Conservation (phyloP, 176 grass and related monocot species). For the Eleusine indica region DNA sequence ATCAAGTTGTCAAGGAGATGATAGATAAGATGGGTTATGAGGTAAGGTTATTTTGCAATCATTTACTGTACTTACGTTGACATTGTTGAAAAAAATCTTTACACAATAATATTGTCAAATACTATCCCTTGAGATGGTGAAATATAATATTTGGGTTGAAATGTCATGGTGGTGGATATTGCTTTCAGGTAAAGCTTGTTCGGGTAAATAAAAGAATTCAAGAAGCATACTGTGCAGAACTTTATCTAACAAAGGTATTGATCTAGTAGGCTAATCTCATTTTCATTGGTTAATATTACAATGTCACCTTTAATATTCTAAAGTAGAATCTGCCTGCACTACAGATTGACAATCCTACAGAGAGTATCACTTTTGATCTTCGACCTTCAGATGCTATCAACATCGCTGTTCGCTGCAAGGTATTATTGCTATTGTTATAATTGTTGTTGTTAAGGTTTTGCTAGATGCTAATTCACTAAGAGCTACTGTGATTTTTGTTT, state of each 20-base stretch:
- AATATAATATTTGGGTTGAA: not conserved
- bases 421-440: conserved; percentile 20
- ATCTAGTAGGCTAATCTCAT: conserved; percentile 7
- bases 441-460: conserved; percentile 4
- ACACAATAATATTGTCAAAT: not conserved
- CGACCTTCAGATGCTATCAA: conserved; percentile 96
- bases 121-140: conserved; percentile 6
- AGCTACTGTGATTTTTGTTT: conserved; percentile 1
- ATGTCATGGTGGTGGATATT: conserved; percentile 15
- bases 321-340: conserved; percentile 23
- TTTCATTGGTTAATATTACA: conserved; percentile 16
- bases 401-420: conserved; percentile 97
- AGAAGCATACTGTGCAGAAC: conserved; percentile 90
- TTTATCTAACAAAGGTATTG: conserved; percentile 76
- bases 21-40: conserved; percentile 86
- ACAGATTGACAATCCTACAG: conserved; percentile 71
- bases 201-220: conserved; percentile 87
- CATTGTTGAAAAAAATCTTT: not conserved
- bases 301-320: conserved; percentile 27
- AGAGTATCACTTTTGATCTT: conserved; percentile 75
- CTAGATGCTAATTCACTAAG: not conserved
- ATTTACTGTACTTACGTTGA: not conserved
- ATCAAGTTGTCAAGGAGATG: conserved; percentile 89
- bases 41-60: conserved; percentile 44
- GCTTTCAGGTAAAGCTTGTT: conserved; percentile 78